Evolutionary conservation across 495 filamentous ascomycete genomes (phyloP).

Genomic region (Aspergillus nanangensis): DNA sequence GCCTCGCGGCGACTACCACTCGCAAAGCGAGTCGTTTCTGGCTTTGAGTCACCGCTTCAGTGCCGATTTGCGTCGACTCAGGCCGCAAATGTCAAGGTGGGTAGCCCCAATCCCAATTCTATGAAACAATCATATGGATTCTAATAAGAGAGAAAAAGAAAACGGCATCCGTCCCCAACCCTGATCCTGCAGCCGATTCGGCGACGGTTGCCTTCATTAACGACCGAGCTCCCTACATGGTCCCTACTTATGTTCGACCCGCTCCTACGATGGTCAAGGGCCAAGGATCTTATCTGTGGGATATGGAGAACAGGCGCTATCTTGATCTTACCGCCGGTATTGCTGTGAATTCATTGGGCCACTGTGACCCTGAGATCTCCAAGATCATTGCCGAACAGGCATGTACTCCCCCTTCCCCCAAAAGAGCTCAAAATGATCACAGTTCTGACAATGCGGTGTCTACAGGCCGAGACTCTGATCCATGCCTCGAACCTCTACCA

Average conservation of each 20-base stretch:
- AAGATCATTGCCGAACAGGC: constrained; percentile 74
- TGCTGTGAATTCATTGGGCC: constrained; percentile 89
- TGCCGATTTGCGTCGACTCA: constrained; percentile 28
- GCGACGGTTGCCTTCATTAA: constrained; percentile 66
- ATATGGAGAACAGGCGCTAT: constrained; percentile 83
- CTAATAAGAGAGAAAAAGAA: constrained; percentile 35
- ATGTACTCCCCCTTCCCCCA: constrained; percentile 3
- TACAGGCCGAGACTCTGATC: constrained; percentile 67
- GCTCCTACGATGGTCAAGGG: constrained; percentile 84
- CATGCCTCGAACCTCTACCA: constrained; percentile 95
- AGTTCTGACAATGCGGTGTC: not conserved
- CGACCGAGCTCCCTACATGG: constrained; percentile 78
- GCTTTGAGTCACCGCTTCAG: constrained; percentile 33
- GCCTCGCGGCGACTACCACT: constrained; percentile 38
- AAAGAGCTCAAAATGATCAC: not conserved
- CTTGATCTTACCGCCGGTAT: constrained; percentile 95
- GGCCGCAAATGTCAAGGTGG: constrained; percentile 24
- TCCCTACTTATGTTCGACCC: constrained; percentile 92
- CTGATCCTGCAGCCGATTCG: constrained; percentile 78
- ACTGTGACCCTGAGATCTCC: constrained; percentile 70
- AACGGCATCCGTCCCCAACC: constrained; percentile 61
- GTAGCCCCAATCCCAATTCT: constrained; percentile 20
- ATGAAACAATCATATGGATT: no score
- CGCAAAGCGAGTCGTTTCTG: constrained; percentile 25
- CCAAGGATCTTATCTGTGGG: constrained; percentile 81